A percentile compares a stretch with the other conserved stretches of the same genome.
Conservation (phyloP, 2,329 filamentous ascomycete species). For the Mariannaea sp. region DNA sequence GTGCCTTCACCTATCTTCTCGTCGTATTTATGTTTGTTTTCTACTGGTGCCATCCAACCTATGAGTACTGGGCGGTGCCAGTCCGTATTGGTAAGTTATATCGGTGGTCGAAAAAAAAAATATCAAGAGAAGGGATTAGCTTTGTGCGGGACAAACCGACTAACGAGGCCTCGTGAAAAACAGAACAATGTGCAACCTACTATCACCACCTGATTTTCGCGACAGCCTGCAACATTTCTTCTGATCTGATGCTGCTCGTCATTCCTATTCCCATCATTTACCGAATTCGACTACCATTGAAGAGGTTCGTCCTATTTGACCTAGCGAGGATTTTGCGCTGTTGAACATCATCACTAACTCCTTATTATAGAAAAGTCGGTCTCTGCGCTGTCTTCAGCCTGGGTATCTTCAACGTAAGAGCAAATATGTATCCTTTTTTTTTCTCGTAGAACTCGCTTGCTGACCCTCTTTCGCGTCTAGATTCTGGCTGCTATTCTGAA, state of each 20-base stretch:
- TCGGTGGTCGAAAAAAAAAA: too few relatives aligned
- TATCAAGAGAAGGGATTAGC: too few relatives aligned
- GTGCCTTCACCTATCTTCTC: slow-evolving; percentile 50
- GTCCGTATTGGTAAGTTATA: slow-evolving; percentile 41
- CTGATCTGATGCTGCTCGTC: slow-evolving; percentile 51
- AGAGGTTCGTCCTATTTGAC: slow-evolving; percentile 27
- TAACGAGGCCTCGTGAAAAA: too few relatives aligned
- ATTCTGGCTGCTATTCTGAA: slow-evolving; percentile 64
- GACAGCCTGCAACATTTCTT: slow-evolving; percentile 53
- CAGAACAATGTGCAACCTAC: slow-evolving; percentile 54
- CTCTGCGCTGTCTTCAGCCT: slow-evolving; percentile 61
- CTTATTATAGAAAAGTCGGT: slow-evolving; percentile 54
- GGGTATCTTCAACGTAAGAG: slow-evolving; percentile 52
- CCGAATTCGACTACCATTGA: slow-evolving; percentile 44
- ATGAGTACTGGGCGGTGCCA: slow-evolving; percentile 58
- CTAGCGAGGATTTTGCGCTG: accelerated
- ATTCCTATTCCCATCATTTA: slow-evolving; percentile 52
- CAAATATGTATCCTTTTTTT: too few relatives aligned
- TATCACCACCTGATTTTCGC: slow-evolving; percentile 53
- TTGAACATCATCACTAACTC: too few relatives aligned
- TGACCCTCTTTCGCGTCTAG: slow-evolving; percentile 31
- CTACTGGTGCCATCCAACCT: slow-evolving; percentile 59
- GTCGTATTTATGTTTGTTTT: slow-evolving; percentile 57
- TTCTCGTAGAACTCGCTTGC: too few relatives aligned
- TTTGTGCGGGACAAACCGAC: too few relatives aligned